A percentile compares a stretch with the other conserved stretches of the same genome.
These are phyloP conservation scores for Iberis pinnata DNA, from an alignment of 345 rosid genomes.

Conservation along the genomic window DNA sequence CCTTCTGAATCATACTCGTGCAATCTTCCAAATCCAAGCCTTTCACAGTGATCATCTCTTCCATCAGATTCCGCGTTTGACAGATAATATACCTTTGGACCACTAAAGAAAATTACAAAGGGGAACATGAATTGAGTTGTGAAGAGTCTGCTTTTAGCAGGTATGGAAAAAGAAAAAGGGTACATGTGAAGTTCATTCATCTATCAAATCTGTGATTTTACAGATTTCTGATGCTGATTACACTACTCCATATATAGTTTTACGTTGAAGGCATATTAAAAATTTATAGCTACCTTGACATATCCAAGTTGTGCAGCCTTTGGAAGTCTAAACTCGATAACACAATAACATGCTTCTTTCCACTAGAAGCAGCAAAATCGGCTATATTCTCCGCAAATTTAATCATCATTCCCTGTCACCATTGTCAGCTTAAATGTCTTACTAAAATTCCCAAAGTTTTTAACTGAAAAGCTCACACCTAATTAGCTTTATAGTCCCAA, in stretches of 20 bases:
- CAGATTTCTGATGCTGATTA: too few relatives aligned
- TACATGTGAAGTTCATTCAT: too few relatives aligned
- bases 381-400: constrained; percentile 75
- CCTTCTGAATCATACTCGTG: constrained; percentile 62
- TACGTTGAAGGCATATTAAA: neutral
- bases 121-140: constrained; percentile 7
- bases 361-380: constrained; percentile 63
- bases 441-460: too few relatives aligned
- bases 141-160: neutral
- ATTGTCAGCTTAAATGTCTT: too few relatives aligned
- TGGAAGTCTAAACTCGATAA: constrained; percentile 89
- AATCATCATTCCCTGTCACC: constrained; percentile 67
- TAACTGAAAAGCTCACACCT: too few relatives aligned
- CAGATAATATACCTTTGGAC: constrained; percentile 60
- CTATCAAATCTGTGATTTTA: too few relatives aligned
- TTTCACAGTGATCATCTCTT: constrained; percentile 63
- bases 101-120: constrained; percentile 39
- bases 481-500: too few relatives aligned
- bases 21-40: constrained; percentile 69
- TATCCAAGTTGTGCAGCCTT: constrained; percentile 70
- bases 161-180: neutral
- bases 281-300: constrained; percentile 55
- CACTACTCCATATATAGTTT: too few relatives aligned
- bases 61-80: constrained; percentile 56
- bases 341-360: constrained; percentile 62